Evolutionary conservation across 208 protist genomes (phyloP).

Genomic region (Balamuthia mandrillaris): DNA sequence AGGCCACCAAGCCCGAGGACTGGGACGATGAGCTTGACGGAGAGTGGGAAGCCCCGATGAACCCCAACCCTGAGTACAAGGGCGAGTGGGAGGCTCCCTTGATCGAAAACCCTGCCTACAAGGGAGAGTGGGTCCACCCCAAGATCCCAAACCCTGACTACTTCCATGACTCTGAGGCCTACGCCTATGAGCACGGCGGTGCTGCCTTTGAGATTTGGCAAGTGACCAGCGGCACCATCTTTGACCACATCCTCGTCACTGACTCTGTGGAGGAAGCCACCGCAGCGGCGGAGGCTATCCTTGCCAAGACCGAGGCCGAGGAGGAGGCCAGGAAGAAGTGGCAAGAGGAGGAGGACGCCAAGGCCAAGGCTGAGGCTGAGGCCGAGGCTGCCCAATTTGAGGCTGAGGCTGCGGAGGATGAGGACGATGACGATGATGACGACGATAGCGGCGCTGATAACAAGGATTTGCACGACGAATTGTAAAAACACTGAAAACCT

Average conservation of each 20-base stretch:
- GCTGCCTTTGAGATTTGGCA: slow-evolving; percentile 91
- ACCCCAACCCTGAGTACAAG: slow-evolving; percentile 85
- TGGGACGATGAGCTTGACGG: slow-evolving; percentile 80
- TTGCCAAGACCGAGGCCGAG: slow-evolving; percentile 50
- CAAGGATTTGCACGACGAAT: background rate
- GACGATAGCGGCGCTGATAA: no score
- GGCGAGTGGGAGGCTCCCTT: slow-evolving; percentile 78
- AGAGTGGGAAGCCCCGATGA: slow-evolving; percentile 77
- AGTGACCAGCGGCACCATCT: slow-evolving; percentile 90
- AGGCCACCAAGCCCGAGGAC: slow-evolving; percentile 77
- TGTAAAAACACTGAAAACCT: no score
- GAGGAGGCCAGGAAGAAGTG: slow-evolving; percentile 36
- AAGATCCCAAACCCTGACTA: slow-evolving; percentile 87
- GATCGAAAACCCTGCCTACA: slow-evolving; percentile 90
- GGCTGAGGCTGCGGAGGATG: background rate
- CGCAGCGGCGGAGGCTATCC: slow-evolving; percentile 40
- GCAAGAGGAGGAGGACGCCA: slow-evolving; percentile 41
- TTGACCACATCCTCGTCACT: slow-evolving; percentile 90
- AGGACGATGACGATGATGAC: background rate
- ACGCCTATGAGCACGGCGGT: slow-evolving; percentile 74
- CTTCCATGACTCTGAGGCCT: slow-evolving; percentile 73
- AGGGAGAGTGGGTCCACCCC: slow-evolving; percentile 84
- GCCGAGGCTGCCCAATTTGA: background rate
- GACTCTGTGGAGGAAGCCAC: slow-evolving; percentile 82
- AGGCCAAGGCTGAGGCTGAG: slow-evolving; percentile 4